Conservation (phyloP, 495 filamentous ascomycete species). For the Hyphodiscus hymeniophilus region DNA sequence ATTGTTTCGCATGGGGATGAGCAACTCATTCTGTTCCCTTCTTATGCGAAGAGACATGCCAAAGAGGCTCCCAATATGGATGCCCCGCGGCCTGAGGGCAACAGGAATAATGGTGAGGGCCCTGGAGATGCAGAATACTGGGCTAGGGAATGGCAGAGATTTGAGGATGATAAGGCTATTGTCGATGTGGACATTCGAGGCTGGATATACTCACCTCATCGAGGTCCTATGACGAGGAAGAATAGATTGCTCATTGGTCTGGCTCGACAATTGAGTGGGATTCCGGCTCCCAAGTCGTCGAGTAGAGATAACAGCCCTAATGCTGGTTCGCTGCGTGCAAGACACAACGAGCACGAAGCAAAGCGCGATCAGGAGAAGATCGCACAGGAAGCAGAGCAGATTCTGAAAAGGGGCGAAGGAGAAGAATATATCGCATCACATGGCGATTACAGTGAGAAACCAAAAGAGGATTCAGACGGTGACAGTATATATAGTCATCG, state of each 20-base stretch:
- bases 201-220: conserved; percentile 80
- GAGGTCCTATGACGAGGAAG: conserved; percentile 78
- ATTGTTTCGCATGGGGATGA: conserved; percentile 73
- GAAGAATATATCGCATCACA: conserved; percentile 63
- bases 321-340: conserved; percentile 6
- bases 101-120: conserved; percentile 11
- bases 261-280: conserved; percentile 74
- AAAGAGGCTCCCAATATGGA: conserved; percentile 27
- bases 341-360: conserved; percentile 33
- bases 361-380: conserved; percentile 51
- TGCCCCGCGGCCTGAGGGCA: conserved; percentile 18
- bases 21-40: conserved; percentile 90
- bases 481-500: conserved; percentile 22
- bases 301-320: conserved; percentile 20
- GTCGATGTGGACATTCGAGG: conserved; percentile 92
- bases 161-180: conserved; percentile 69
- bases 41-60: conserved; percentile 66
- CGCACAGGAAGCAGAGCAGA: conserved; percentile 61
- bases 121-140: conserved; percentile 56
- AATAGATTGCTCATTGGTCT: conserved; percentile 79
- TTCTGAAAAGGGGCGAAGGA: conserved; percentile 59
- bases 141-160: conserved; percentile 57
- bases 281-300: conserved; percentile 51
- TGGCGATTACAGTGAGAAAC: conserved; percentile 50
- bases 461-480: conserved; percentile 26